phyloP scores from a whole-genome alignment of 805 yeast species.

The Cyberlindnera mycetangii region DNA sequence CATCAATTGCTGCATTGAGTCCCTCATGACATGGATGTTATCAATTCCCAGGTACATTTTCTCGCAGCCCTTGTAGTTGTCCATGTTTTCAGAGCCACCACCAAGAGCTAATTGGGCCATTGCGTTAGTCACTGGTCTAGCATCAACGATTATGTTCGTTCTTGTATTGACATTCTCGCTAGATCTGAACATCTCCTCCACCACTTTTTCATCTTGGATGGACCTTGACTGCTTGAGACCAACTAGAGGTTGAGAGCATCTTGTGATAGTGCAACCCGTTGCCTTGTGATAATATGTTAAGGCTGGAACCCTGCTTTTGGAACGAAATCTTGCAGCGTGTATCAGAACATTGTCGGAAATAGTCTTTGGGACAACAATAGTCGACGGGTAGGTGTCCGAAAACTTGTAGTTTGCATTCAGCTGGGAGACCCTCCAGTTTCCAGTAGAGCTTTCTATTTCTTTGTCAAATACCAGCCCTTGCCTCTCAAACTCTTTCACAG shows the following conservation, averaged over 20 bases:
- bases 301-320: slow-evolving; percentile 82
- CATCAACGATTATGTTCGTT: slow-evolving; percentile 81
- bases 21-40: slow-evolving; percentile 93
- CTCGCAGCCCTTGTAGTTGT: slow-evolving; percentile 68
- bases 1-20: slow-evolving; percentile 59
- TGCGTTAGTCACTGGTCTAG: slow-evolving; percentile 91
- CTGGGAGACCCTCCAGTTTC: slow-evolving; percentile 66
- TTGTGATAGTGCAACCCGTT: slow-evolving; percentile 73
- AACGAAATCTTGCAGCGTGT: slow-evolving; percentile 83
- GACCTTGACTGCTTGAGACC: slow-evolving; percentile 87
- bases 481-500: slow-evolving; percentile 62
- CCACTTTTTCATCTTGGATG: slow-evolving; percentile 84
- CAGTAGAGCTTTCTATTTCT: slow-evolving; percentile 7
- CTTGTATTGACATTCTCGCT: slow-evolving; percentile 37
- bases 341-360: slow-evolving; percentile 79
- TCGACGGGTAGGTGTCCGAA: slow-evolving; percentile 72
- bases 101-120: slow-evolving; percentile 96
- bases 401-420: slow-evolving; percentile 65
- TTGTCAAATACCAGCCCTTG: slow-evolving; percentile 53
- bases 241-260: slow-evolving; percentile 91
- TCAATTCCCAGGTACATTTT: slow-evolving; percentile 87
- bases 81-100: slow-evolving; percentile 96
- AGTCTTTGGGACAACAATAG: slow-evolving; percentile 65
- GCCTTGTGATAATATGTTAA: slow-evolving; percentile 69
- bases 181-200: slow-evolving; percentile 68